phyloP scores from a whole-genome alignment of 805 yeast genomes.

The Ogataea nakhonphanomensis region DNA sequence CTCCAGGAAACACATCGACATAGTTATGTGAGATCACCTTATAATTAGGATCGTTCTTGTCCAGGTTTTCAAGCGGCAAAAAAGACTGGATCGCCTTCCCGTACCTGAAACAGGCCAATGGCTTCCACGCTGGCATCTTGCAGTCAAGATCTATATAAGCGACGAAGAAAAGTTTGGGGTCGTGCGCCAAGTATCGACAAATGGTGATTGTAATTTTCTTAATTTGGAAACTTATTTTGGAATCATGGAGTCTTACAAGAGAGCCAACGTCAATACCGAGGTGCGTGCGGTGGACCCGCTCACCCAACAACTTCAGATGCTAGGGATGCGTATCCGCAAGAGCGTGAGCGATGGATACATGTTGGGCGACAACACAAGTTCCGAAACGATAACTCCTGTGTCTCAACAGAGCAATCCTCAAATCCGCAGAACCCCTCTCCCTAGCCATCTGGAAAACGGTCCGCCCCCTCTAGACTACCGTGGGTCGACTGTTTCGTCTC shows the following conservation, averaged over 20 bases:
- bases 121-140: conserved; percentile 40
- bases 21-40: conserved; percentile 14
- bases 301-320: conserved; percentile 43
- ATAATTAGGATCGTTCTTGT: conserved; percentile 8
- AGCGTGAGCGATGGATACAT: conserved; percentile 60
- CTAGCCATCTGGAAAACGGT: conserved; percentile 30
- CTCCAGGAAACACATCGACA: conserved; percentile 67
- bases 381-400: neutral
- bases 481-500: conserved; percentile 44
- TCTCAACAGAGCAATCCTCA: conserved; percentile 3
- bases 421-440: conserved; percentile 39
- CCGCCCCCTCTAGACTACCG: conserved; percentile 44
- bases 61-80: conserved; percentile 39
- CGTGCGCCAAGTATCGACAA: conserved; percentile 1
- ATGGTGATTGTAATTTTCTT: conserved; percentile 2
- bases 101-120: conserved; percentile 43
- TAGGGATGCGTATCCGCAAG: conserved; percentile 73
- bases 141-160: neutral
- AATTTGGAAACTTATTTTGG: conserved; percentile 5
- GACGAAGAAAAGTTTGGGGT: conserved; percentile 5
- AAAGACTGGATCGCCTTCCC: conserved; percentile 44
- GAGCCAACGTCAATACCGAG: conserved; percentile 6
- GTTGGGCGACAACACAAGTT: conserved; percentile 1
- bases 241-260: conserved; percentile 9
- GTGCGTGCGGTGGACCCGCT: conserved; percentile 16